Evolutionary conservation across 1,284 basidiomycete genomes (phyloP), one percentile per base, ranked within the genome.

Genomic region (Marasmius fiardii): DNA sequence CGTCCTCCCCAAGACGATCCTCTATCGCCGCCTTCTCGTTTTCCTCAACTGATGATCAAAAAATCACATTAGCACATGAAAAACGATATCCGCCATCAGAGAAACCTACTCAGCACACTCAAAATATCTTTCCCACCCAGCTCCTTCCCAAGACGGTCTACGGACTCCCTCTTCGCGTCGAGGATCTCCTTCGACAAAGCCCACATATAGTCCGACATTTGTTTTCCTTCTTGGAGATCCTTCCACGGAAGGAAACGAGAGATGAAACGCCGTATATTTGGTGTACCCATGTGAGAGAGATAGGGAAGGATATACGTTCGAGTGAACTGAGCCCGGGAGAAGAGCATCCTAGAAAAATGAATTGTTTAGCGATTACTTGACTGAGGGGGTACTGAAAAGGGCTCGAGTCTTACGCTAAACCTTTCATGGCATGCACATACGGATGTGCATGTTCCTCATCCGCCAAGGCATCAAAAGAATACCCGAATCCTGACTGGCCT

Each of bases 51-150:
- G 41, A 34, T 34, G 28, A 34, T 37, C 11, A 34, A 39, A 34
- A 31, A 21, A 34, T 18, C 2, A 37, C 16, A 21, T 24, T 3
- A 41, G 44, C 1, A n/a, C 26, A n/a, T 58, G 1, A 55, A 4
- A 16, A 33, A 26, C 26, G n/a, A 44, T 18, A 26, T 4, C 31
- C 24, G 18, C 4, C 8, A 4, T 31, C 28, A 10, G 28, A 31
- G 10, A 31, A 26, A 66, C 73, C 23, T 58, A 76, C 77, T 67
- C 12, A 81, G 61, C 50, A 75, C 70, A 54, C 75, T 80, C 51
- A 81, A 69, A 45, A 81, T 72, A 63, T 81, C 78, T 48, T 76
- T 78, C 18, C 72, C 74, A 35, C 61, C 63, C n/a, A 10, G 28
- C 28, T 10, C 28, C 28, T 31, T 31, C 28, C n/a, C n/a, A n/a